Percentiles rank a stretch among this genome's conserved stretches.
Conservation (phyloP, 78 protist genomes). For the Guillardia theta region DNA sequence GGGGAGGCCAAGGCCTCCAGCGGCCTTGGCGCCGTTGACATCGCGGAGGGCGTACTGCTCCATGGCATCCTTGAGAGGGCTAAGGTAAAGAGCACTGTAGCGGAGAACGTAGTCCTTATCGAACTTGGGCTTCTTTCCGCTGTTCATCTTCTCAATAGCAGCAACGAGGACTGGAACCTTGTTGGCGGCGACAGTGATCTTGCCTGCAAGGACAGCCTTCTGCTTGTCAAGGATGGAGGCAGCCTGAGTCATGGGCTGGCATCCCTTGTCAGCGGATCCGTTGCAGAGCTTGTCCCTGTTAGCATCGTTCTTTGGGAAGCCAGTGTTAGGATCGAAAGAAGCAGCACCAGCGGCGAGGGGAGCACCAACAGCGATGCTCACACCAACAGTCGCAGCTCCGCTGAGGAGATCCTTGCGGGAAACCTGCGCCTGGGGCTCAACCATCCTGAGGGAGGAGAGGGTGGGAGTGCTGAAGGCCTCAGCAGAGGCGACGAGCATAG, state of each 20-base stretch:
- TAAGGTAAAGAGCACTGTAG: neutral
- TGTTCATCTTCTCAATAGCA: neutral
- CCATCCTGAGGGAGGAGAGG: neutral
- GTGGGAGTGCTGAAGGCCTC: constrained; percentile 33
- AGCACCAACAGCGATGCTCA: neutral
- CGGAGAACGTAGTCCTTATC: constrained; percentile 1
- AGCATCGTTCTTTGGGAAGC: neutral
- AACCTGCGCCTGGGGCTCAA: neutral
- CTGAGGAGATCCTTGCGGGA: neutral
- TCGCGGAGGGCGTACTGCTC: neutral
- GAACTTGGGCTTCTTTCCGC: neutral
- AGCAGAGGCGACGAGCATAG: neutral
- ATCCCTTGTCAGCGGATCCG: neutral
- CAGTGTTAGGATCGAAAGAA: neutral
- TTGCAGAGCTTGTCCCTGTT: neutral
- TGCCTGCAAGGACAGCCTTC: neutral
- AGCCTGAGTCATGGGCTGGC: constrained; percentile 19
- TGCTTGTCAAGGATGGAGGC: constrained; percentile 35
- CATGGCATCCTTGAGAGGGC: neutral
- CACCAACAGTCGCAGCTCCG: neutral
- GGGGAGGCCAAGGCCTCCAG: constrained; percentile 14
- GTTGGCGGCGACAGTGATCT: constrained; percentile 32
- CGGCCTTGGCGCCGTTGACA: neutral
- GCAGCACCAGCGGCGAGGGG: neutral
- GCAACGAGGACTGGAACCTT: constrained; percentile 14